A percentile compares a stretch with the other conserved stretches of the same genome.
phyloP scores from a whole-genome alignment of 2,329 filamentous ascomycete genomes.

The Clonostachys solani region DNA sequence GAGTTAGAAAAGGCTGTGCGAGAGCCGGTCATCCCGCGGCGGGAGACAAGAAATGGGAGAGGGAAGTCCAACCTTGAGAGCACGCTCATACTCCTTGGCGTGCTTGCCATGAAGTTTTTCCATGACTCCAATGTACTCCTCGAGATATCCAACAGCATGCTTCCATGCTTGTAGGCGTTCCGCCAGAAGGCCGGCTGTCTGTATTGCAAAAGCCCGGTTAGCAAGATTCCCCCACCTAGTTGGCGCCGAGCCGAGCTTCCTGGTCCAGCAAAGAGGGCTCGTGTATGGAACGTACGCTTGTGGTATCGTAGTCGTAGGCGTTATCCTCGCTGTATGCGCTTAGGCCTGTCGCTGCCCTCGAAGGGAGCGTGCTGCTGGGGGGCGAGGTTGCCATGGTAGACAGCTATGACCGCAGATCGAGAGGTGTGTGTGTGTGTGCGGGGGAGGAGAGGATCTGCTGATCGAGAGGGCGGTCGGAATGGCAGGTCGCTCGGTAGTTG shows the following conservation, averaged over 20 bases:
- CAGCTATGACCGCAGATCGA: neutral
- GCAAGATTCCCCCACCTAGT: too few relatives aligned
- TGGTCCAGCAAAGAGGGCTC: neutral
- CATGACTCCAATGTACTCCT: constrained; percentile 81
- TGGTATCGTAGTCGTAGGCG: constrained; percentile 53
- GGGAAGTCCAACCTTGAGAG: constrained; percentile 62
- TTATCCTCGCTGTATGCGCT: constrained; percentile 51
- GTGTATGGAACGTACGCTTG: constrained; percentile 39
- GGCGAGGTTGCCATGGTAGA: constrained; percentile 16
- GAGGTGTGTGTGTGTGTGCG: neutral
- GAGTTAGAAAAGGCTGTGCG: neutral
- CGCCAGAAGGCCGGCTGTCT: constrained; percentile 76
- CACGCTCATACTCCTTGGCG: constrained; percentile 92
- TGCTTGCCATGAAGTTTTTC: constrained; percentile 84
- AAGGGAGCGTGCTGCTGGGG: constrained; percentile 27
- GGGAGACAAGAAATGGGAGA: neutral
- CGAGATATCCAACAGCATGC: constrained; percentile 84
- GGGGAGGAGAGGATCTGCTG: too few relatives aligned
- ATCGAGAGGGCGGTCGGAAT: too few relatives aligned
- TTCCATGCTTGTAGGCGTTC: constrained; percentile 95
- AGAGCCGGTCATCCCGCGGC: neutral
- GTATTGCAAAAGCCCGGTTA: neutral
- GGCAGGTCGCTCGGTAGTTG: too few relatives aligned
- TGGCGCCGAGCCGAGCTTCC: too few relatives aligned
- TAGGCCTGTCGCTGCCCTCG: constrained; percentile 39